These are phyloP conservation scores for Lachnum nothofagi DNA, from an alignment of 2,329 filamentous ascomycete species.

Conservation along the genomic window DNA sequence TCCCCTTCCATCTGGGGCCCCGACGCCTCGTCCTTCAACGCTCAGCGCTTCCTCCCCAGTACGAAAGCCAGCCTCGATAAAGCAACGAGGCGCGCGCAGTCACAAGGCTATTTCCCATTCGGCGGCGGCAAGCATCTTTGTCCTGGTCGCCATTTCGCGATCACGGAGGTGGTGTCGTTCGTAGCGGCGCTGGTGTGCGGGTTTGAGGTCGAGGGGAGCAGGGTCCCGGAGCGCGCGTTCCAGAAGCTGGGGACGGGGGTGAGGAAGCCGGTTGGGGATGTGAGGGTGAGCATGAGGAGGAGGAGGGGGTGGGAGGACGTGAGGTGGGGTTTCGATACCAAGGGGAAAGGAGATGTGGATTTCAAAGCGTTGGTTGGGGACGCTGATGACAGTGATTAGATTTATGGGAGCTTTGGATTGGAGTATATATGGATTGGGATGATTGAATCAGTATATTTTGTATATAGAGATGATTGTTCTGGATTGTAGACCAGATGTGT, in stretches of 20 bases:
- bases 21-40: constrained; percentile 39
- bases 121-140: constrained; percentile 39
- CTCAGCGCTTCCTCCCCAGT: constrained; percentile 36
- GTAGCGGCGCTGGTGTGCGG: constrained; percentile 32
- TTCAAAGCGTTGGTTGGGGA: constrained; percentile 8
- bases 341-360: constrained; percentile 10
- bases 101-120: constrained; percentile 36
- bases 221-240: constrained; percentile 16
- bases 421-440: not conserved
- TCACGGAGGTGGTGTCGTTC: constrained; percentile 36
- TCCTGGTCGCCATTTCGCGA: constrained; percentile 38
- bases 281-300: constrained; percentile 17
- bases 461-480: no score
- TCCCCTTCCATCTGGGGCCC: constrained; percentile 41
- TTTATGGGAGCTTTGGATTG: not conserved
- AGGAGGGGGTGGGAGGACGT: constrained; percentile 24
- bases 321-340: constrained; percentile 22
- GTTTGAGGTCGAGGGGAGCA: constrained; percentile 22
- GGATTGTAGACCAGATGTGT: no score
- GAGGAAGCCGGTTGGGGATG: constrained; percentile 24
- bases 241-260: constrained; percentile 25
- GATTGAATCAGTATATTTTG: not conserved
- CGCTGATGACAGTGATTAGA: constrained; percentile 1
- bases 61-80: constrained; percentile 18
- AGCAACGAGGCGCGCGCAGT: constrained; percentile 15